A percentile compares a stretch with the other conserved stretches of the same genome.
Conservation (phyloP, 805 yeast species). For the Spathaspora girioi region DNA sequence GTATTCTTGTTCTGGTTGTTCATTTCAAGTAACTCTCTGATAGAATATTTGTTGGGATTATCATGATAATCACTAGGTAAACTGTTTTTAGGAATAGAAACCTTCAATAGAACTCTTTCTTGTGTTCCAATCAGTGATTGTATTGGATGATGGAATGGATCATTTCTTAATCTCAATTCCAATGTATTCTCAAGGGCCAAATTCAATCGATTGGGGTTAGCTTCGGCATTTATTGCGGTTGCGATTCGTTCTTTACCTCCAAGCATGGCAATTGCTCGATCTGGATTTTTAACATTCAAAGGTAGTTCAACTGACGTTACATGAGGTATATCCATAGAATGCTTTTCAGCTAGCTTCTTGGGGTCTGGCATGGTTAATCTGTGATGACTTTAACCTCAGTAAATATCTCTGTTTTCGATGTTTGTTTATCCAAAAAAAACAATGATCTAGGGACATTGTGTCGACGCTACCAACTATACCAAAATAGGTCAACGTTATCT, state of each 20-base stretch:
- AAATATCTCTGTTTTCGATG: background rate
- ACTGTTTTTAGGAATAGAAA: slow-evolving; percentile 56
- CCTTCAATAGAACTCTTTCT: slow-evolving; percentile 57
- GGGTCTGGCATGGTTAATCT: background rate
- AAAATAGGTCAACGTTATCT: background rate
- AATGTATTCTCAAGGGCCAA: slow-evolving; percentile 31
- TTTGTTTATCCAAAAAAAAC: background rate
- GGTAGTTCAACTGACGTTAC: slow-evolving; percentile 79
- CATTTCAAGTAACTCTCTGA: slow-evolving; percentile 36
- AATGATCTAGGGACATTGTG: background rate
- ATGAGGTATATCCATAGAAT: slow-evolving; percentile 69
- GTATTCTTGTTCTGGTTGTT: slow-evolving; percentile 24
- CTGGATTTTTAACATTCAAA: slow-evolving; percentile 57
- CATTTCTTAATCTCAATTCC: slow-evolving; percentile 38
- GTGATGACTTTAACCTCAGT: background rate
- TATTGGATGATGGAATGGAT: slow-evolving; percentile 58
- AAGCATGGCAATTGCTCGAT: slow-evolving; percentile 62
- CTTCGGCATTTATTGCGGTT: slow-evolving; percentile 35
- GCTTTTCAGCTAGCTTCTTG: slow-evolving; percentile 2
- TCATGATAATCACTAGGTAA: slow-evolving; percentile 34
- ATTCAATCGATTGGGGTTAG: slow-evolving; percentile 18
- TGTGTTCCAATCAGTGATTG: slow-evolving; percentile 48
- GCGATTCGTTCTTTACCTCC: slow-evolving; percentile 55
- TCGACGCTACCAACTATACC: background rate
- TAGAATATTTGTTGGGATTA: slow-evolving; percentile 31